These are phyloP conservation scores for Kregervanrija fluxuum DNA, from an alignment of 805 yeast genomes.

Conservation along the genomic window DNA sequence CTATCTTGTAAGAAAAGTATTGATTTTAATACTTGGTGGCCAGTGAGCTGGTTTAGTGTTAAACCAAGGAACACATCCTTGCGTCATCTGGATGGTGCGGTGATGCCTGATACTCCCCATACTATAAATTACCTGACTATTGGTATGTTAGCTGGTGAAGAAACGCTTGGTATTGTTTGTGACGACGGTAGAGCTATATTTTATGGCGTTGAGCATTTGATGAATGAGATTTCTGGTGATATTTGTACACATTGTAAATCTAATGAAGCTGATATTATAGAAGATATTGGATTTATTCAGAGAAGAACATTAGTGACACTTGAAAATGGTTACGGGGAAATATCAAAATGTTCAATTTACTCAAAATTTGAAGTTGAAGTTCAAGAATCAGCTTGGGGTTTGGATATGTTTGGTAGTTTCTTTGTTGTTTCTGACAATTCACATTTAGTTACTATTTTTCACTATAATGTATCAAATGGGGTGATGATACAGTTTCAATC, in stretches of 20 bases:
- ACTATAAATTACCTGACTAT: conserved; percentile 45
- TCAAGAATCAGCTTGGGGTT: conserved; percentile 55
- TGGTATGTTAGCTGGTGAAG: conserved; percentile 29
- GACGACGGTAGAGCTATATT: conserved; percentile 51
- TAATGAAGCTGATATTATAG: too few species aligned
- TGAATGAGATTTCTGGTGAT: conserved; percentile 9
- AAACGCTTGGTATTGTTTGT: conserved; percentile 40
- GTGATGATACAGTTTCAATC: conserved; percentile 22
- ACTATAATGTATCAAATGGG: conserved; percentile 18
- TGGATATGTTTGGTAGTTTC: conserved; percentile 37
- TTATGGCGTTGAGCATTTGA: conserved; percentile 25
- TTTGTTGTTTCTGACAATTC: conserved; percentile 51
- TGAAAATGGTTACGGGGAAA: too few species aligned
- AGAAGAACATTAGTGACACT: background rate
- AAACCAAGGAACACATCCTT: conserved; percentile 37
- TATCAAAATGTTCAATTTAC: too few species aligned
- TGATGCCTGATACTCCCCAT: conserved; percentile 43
- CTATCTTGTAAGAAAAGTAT: too few species aligned
- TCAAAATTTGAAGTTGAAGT: conserved; percentile 22
- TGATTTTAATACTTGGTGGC: background rate
- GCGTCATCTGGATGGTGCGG: conserved; percentile 33
- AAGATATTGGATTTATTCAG: too few species aligned
- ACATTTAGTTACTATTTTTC: conserved; percentile 36
- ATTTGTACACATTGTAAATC: too few species aligned
- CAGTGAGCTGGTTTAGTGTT: conserved; percentile 9